Percentiles rank a stretch among this genome's conserved stretches.
phyloP scores from a whole-genome alignment of 257 asterid species.

The Lithospermum erythrorhizon region DNA sequence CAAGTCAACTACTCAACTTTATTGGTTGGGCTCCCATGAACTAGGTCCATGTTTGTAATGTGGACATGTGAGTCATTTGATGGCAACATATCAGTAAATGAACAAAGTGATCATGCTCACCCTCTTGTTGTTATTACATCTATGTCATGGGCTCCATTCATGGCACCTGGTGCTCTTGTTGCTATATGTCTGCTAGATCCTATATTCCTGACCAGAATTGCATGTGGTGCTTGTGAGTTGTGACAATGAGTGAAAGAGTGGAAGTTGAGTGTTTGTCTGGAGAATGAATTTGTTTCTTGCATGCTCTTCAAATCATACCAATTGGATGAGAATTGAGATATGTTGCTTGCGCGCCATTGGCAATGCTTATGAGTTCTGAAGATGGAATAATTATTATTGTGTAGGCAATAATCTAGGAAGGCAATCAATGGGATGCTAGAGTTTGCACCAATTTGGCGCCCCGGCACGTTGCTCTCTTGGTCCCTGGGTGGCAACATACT shows the following conservation, averaged over 20 bases:
- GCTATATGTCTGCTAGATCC: conserved; percentile 30
- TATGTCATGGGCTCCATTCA: conserved; percentile 63
- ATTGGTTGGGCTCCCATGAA: conserved; percentile 80
- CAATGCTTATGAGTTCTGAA: no score
- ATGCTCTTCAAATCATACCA: conserved; percentile 49
- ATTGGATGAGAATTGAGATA: conserved; percentile 54
- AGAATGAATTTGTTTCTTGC: conserved; percentile 63
- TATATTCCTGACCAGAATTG: conserved; percentile 33
- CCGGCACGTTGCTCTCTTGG: no score
- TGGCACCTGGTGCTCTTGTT: conserved; percentile 48
- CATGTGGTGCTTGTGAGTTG: conserved; percentile 66
- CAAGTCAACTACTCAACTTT: conserved; percentile 33
- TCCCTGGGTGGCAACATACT: no score
- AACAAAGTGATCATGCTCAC: conserved; percentile 57
- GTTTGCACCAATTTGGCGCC: no score
- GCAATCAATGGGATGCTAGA: no score
- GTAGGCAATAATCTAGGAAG: no score
- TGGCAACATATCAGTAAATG: conserved; percentile 51
- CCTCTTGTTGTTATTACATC: conserved; percentile 62
- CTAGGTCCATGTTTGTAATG: conserved; percentile 45
- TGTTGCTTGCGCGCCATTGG: conserved; percentile 54
- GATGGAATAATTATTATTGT: no score
- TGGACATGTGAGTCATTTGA: conserved; percentile 78
- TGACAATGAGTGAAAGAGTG: conserved; percentile 60
- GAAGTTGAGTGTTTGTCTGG: conserved; percentile 46